Evolutionary conservation across 2,329 filamentous ascomycete species (phyloP).

Genomic region (Magnaporthales sp.): DNA sequence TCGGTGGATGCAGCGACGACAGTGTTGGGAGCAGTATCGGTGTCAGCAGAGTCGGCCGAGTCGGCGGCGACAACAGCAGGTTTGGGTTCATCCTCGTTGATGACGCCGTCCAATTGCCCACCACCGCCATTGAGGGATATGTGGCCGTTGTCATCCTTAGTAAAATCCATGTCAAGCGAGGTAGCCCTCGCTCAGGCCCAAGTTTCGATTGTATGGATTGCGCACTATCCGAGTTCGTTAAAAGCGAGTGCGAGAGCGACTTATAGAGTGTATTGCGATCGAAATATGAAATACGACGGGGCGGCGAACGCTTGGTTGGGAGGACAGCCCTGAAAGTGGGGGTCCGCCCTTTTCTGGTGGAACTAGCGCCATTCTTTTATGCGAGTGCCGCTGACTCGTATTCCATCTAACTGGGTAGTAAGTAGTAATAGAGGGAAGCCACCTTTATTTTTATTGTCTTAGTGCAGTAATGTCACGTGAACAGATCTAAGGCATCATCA

Average conservation of each 20-base stretch:
- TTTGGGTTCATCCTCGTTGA: neutral
- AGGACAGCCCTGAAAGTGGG: neutral
- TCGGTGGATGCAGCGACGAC: neutral
- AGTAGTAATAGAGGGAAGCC: too few species aligned
- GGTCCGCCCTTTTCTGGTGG: neutral
- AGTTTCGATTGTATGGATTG: neutral
- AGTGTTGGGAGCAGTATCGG: neutral
- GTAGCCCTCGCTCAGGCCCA: neutral
- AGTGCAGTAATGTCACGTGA: too few species aligned
- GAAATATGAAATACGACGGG: conserved; percentile 2
- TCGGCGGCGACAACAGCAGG: neutral
- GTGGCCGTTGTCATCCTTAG: neutral
- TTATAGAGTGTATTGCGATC: neutral
- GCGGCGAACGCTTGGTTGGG: neutral
- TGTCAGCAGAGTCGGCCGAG: neutral
- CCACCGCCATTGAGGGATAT: neutral
- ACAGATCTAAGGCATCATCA: neutral
- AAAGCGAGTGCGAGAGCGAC: neutral
- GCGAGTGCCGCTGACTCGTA: neutral
- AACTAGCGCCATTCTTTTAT: neutral
- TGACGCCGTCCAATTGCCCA: neutral
- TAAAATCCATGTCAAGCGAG: neutral
- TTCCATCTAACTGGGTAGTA: too few species aligned
- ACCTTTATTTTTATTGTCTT: too few species aligned
- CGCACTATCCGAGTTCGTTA: conserved; percentile 1